phyloP scores from a whole-genome alignment of 164 flowering plant species.

The Sedum album region DNA sequence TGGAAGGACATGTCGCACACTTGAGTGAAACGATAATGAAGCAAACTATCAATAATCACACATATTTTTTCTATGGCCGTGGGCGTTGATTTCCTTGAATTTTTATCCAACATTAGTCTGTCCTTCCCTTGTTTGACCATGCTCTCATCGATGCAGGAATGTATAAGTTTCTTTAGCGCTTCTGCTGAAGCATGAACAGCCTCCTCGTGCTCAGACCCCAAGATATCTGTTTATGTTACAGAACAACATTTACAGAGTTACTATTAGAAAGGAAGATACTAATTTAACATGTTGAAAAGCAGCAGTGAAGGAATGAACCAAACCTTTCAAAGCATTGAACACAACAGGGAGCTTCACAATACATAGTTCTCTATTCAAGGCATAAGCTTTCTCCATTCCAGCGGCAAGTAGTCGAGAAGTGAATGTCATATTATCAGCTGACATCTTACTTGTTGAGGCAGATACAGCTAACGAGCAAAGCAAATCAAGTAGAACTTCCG shows the following conservation, averaged over 20 bases:
- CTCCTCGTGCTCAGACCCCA: slow-evolving; percentile 77
- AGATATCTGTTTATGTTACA: slow-evolving; percentile 44
- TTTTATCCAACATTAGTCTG: slow-evolving; percentile 24
- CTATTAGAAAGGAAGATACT: background rate
- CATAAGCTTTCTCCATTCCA: slow-evolving; percentile 61
- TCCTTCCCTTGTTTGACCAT: slow-evolving; percentile 74
- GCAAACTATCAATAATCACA: slow-evolving; percentile 66
- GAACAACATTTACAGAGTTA: background rate
- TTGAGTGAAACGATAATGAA: slow-evolving; percentile 58
- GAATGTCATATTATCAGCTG: slow-evolving; percentile 66
- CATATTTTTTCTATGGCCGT: slow-evolving; percentile 79
- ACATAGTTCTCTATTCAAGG: slow-evolving; percentile 50
- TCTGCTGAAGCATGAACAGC: slow-evolving; percentile 61
- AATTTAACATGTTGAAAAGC: background rate
- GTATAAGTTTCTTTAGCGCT: slow-evolving; percentile 56
- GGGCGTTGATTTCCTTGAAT: slow-evolving; percentile 42
- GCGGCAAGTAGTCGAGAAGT: slow-evolving; percentile 68
- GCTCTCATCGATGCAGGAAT: slow-evolving; percentile 62
- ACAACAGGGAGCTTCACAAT: slow-evolving; percentile 66
- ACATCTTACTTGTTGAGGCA: slow-evolving; percentile 40
- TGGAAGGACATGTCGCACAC: slow-evolving; percentile 83
- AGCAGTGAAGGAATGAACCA: slow-evolving; percentile 5
- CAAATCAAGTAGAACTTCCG: slow-evolving; percentile 59
- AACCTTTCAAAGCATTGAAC: slow-evolving; percentile 77
- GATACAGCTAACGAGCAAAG: slow-evolving; percentile 51